These are phyloP conservation scores for Citrus maxima DNA, from an alignment of 345 rosid species.

Conservation along the genomic window DNA sequence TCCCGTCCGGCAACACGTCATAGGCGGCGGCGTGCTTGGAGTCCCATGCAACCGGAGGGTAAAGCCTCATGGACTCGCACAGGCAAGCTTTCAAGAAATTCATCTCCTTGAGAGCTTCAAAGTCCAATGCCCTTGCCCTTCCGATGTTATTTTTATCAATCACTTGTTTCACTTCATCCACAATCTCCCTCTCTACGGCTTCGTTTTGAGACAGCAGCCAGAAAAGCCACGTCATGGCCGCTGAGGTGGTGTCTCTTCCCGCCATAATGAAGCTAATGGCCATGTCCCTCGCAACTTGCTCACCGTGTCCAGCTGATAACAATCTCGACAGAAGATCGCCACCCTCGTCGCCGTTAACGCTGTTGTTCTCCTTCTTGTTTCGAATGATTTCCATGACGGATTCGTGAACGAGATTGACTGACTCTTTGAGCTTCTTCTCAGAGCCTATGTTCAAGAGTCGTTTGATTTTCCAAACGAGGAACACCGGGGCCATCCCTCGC, in stretches of 20 bases:
- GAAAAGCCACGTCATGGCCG: constrained; percentile 74
- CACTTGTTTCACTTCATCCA: constrained; percentile 29
- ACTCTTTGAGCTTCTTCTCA: constrained; percentile 52
- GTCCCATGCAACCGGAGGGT: constrained; percentile 76
- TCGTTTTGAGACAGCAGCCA: constrained; percentile 49
- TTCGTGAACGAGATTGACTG: constrained; percentile 35
- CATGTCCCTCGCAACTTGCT: constrained; percentile 56
- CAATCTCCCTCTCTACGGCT: constrained; percentile 27
- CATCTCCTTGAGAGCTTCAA: constrained; percentile 43
- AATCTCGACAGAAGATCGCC: constrained; percentile 52
- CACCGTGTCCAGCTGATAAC: constrained; percentile 38
- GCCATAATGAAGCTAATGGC: constrained; percentile 67
- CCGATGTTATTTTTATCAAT: neutral
- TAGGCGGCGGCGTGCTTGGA: constrained; percentile 53
- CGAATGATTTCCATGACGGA: constrained; percentile 36
- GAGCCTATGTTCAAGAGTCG: constrained; percentile 48
- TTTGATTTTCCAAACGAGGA: constrained; percentile 63
- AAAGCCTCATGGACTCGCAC: constrained; percentile 70
- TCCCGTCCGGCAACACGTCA: constrained; percentile 70
- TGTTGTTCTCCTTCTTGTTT: constrained; percentile 23
- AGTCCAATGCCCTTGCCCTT: constrained; percentile 17
- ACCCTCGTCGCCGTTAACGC: neutral
- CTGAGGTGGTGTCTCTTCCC: constrained; percentile 67
- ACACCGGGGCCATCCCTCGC: constrained; percentile 48
- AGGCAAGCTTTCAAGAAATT: constrained; percentile 51